Percentiles rank a stretch among this genome's conserved stretches.
Conservation (phyloP, 306 rosid species). For the Dryas drummondii region DNA sequence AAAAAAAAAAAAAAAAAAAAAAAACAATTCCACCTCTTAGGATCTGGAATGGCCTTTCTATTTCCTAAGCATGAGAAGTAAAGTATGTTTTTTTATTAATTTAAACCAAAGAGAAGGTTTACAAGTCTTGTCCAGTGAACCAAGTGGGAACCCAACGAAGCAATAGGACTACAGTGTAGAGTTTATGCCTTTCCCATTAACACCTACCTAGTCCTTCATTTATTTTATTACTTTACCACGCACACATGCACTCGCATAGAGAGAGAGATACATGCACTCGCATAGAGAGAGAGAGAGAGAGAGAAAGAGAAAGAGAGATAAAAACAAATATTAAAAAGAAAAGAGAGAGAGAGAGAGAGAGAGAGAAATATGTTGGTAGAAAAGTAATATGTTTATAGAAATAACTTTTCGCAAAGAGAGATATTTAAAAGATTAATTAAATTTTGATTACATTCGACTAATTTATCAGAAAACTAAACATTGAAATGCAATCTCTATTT, state of each 20-base stretch:
- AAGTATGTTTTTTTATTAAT: background rate
- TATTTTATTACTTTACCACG: background rate
- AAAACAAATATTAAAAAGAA: too few relatives aligned
- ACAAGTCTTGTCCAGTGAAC: background rate
- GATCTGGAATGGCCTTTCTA: too few relatives aligned
- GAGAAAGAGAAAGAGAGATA: background rate
- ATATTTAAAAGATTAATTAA: background rate
- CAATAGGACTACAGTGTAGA: background rate
- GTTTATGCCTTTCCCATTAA: background rate
- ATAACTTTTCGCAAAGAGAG: background rate
- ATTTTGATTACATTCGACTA: background rate
- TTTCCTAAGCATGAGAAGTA: background rate
- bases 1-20: too few relatives aligned
- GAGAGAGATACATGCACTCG: too few relatives aligned
- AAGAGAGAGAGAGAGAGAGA: background rate
- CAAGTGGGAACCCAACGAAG: background rate
- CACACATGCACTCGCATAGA: background rate
- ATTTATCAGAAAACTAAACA: background rate
- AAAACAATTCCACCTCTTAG: too few relatives aligned
- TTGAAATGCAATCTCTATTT: slow-evolving; percentile 7
- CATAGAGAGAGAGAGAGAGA: background rate
- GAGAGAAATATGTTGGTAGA: background rate
- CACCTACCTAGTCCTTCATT: background rate
- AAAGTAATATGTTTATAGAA: background rate
- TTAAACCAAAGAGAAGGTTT: background rate